Evolutionary conservation across 345 rosid genomes (phyloP), one percentile per base, ranked within the genome.

Genomic region (Hibiscus trionum): DNA sequence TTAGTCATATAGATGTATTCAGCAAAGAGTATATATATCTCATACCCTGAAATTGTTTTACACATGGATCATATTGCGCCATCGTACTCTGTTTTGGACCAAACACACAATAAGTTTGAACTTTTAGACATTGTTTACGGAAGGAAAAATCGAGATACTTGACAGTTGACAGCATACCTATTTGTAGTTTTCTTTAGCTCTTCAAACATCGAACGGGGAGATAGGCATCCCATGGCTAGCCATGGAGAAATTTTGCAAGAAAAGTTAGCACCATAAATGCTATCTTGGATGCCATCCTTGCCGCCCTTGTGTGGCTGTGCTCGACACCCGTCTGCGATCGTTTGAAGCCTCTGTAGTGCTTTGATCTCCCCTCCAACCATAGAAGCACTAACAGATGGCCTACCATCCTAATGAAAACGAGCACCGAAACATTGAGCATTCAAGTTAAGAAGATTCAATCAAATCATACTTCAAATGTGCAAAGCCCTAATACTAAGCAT

Each of bases 321-420:
- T 79, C 81, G 88, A 82, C 93, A 91, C 72, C 91, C 95, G 1
- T 89, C 90, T 6, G 92, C 91, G 69, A 89, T 88, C 72, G 82
- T 93, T 77, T 87, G 82, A 62, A 96, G 81, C 87, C 86, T 91
- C 61, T 80, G 86, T 69, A 91, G 74, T 65, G 94, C 99, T 82
- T 93, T 96, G 55, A 90, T 86, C 89, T 96, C 99, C 49, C 99
- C 99, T 66, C 99, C 99, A 73, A 84, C 84, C 93, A 93, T 86
- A 12, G 94, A 81, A 66, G 83, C 80, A 77, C 73, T 75, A 57
- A 76, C 72, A 66, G 72, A 75, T 53, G 86, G 82, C 78, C 85
- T 91, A 60, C 93, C 93, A 42, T 84, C 93, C 99, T 96, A 75
- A 80, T 42, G 66, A 2, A 62, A 42, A 70, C 29, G 4, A 46